phyloP scores from a whole-genome alignment of 73 alveolate genomes.

The Vitrella brassicaformis region DNA sequence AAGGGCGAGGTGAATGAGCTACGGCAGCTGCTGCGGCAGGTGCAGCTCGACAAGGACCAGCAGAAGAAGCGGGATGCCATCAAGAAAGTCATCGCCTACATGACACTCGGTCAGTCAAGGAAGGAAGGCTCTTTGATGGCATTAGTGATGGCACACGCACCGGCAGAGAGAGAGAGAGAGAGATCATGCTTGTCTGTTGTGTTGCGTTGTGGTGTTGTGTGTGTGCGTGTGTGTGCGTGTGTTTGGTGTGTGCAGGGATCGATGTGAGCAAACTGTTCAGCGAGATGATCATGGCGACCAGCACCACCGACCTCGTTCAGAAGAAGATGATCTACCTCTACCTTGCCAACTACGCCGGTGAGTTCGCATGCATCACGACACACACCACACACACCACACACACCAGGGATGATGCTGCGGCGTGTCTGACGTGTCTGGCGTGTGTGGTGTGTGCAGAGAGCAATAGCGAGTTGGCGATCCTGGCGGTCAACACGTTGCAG shows the following conservation, averaged over 20 bases:
- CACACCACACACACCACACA: no score
- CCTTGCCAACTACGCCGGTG: conserved; percentile 70
- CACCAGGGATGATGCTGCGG: no score
- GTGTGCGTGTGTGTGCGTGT: no score
- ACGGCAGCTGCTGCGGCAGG: conserved; percentile 58
- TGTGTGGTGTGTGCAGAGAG: conserved; percentile 31
- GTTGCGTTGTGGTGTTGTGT: no score
- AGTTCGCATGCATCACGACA: no score
- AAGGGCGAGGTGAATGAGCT: conserved; percentile 85
- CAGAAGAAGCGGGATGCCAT: conserved; percentile 71
- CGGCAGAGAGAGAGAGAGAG: no score
- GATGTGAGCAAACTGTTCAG: conserved; percentile 76
- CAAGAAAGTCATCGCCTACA: conserved; percentile 85
- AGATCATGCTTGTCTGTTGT: no score
- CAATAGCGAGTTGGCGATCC: conserved; percentile 69
- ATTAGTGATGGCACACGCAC: no score
- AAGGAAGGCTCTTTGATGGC: no score
- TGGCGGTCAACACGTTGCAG: conserved; percentile 84
- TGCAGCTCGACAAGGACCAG: conserved; percentile 61
- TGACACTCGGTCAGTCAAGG: conserved; percentile 92
- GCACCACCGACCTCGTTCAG: conserved; percentile 81
- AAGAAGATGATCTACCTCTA: conserved; percentile 87
- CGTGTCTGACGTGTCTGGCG: no score
- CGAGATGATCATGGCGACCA: conserved; percentile 82
- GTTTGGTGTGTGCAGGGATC: no score